A percentile compares a stretch with the other conserved stretches of the same genome.
Evolutionary conservation across 495 filamentous ascomycete genomes (phyloP).

Genomic region (Tuber aestivum): DNA sequence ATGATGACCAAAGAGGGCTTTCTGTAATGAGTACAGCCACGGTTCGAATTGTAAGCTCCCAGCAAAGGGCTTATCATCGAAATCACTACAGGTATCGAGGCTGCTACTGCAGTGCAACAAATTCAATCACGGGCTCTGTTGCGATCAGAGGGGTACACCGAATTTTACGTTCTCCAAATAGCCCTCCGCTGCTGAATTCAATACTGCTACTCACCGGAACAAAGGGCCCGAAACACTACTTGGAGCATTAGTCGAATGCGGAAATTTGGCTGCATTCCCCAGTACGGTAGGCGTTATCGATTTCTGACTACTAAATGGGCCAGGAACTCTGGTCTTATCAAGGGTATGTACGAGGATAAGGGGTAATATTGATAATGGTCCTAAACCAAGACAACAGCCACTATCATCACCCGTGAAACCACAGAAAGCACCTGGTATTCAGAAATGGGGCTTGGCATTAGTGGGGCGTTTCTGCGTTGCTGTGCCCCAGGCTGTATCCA

Average conservation of each 20-base stretch:
- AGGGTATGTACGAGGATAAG: not conserved
- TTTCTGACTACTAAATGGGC: not conserved
- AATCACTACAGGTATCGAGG: not conserved
- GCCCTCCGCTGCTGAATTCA: not conserved
- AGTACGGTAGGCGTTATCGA: not conserved
- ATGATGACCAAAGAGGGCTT: constrained; percentile 9
- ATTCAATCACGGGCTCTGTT: not conserved
- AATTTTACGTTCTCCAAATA: not conserved
- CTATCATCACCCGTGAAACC: not conserved
- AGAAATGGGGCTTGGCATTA: not conserved
- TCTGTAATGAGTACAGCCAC: constrained; percentile 7
- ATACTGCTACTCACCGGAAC: not conserved
- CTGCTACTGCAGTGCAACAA: not conserved
- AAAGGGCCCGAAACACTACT: not conserved
- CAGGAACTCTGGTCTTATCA: not conserved
- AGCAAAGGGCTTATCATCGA: not conserved
- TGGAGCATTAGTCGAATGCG: not conserved
- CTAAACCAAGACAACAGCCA: not conserved
- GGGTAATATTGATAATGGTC: not conserved
- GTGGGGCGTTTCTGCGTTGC: not conserved
- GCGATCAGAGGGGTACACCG: not conserved
- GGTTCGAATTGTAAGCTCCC: constrained; percentile 17
- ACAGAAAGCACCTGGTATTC: not conserved
- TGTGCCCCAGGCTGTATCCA: not conserved
- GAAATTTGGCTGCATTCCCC: not conserved